Percentiles rank a stretch among this genome's conserved stretches.
phyloP scores from a whole-genome alignment of 2,329 filamentous ascomycete species.

The Pyrenochaeta sp. region DNA sequence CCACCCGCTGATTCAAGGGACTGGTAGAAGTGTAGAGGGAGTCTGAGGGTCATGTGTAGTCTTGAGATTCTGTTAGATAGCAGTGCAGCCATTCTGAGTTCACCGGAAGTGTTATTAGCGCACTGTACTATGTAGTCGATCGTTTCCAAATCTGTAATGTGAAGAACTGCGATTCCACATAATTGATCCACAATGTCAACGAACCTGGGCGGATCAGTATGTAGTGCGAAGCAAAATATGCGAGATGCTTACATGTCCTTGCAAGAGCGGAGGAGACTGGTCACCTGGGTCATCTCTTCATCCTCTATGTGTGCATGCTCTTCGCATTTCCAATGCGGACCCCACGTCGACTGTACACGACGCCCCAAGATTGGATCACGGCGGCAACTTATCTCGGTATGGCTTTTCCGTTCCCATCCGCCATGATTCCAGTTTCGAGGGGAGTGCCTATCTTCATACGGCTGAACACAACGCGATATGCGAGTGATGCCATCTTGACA shows the following conservation, averaged over 20 bases:
- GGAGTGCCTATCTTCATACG: no score
- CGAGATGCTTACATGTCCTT: neutral
- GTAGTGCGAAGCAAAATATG: neutral
- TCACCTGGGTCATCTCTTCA: neutral
- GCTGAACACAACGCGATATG: no score
- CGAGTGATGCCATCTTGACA: no score
- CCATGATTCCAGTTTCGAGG: no score
- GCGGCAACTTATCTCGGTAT: no score
- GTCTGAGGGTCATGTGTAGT: constrained; percentile 1
- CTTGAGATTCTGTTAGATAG: no score
- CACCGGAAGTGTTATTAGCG: no score
- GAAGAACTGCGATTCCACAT: constrained; percentile 6
- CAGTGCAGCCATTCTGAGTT: no score
- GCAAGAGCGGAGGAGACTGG: neutral
- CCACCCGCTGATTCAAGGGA: neutral
- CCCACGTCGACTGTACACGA: constrained; percentile 20
- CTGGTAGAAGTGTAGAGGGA: neutral
- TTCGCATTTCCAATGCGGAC: constrained; percentile 22
- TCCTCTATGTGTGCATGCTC: constrained; percentile 5
- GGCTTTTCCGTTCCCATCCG: no score
- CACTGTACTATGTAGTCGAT: no score
- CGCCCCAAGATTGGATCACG: neutral
- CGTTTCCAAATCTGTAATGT: constrained; percentile 13
- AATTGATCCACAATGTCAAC: constrained; percentile 10
- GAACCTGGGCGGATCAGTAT: constrained; percentile 9